Base-by-base conservation (phyloP, 2,329 filamentous ascomycete genomes). In the Talaromyces islandicus region DNA sequence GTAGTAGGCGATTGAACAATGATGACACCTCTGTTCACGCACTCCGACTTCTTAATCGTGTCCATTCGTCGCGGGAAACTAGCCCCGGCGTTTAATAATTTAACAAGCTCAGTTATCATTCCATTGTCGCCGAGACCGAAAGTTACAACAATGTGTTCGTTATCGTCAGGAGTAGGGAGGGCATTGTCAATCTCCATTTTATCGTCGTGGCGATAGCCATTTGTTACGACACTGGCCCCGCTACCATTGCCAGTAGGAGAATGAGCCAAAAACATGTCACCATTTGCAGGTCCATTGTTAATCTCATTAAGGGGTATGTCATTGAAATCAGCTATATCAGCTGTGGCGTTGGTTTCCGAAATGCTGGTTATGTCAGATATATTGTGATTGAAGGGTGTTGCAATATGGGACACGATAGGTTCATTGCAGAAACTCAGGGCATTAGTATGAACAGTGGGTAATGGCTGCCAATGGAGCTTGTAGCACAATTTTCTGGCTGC, bases 391-490 rank as follows among this genome's bases (percentile, higher is more conserved):
- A 38, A 14, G 14, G 35, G 35, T 6, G 17, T 38, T n/a, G 17
- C 1, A 2, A 2, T 6, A 50, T 25, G 2, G 7, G 43, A 50
- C 12, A 14, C n/a, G 14, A n/a, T 10, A 38, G 14, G 17, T 7
- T 50, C 43, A 12, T 50, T 21, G 21, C 43, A 50, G 1, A 25
- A 17, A 6, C 24, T 25, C 10, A 25, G 10, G 5, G 19, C 54
- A n/a, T 60, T 48, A 27, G 54, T 6, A 14, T 30, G 10, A 7
- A 19, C 38, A 12, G 61, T 55, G 24, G 53, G 10, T 11, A 68
- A 63, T 10, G 66, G 54, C 14, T 63, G 59, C 67, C 67, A 69
- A 29, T 67, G 56, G 10, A 68, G 43, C 56, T 68, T 68, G 53
- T 68, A 68, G 59, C 67, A 69, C 19, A 68, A 32, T 32, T 66